Evolutionary conservation across 73 alveolate species (phyloP), one percentile per base, ranked within the genome.

Genomic region (Paramecium caudatum): DNA sequence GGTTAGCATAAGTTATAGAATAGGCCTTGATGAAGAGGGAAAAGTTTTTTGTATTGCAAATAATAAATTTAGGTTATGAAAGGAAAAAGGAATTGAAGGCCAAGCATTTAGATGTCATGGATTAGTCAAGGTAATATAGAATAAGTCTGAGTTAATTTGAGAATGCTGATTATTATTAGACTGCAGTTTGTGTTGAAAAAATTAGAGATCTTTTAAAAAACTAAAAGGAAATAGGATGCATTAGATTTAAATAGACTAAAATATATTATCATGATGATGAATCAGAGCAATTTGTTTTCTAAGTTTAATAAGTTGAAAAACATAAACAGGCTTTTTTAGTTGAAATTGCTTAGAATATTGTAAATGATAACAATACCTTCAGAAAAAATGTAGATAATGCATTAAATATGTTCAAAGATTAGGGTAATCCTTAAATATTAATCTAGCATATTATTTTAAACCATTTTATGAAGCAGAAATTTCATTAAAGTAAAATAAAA

Each of bases 281-380:
- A 27, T 55, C 46, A 2, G 80, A 55, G 30, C 10, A 43, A 3
- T 55, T 23, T 23, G 80, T 55, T 12, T 55, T 23, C 46, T 3
- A 55, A 55, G 80, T 55, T 55, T 55, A 55, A 55, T 55, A 55
- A 23, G n/a, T 55, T 55, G 80, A 55, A 0, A 55, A 55, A 55
- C 1, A 23, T 55, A 55, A 55, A 55, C 30, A 55, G 17, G 41
- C 80, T 0, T 55, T 55, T 55, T 19, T 55, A 21, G n/a, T 55
- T 4, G 80, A 55, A 2, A 55, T 55, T 55, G 80, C 80, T 27
- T 27, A 55, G n/a, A 43, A 55, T 5, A 55, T 55, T 25, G 30
- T 25, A 3, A 55, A 55, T 55, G n/a, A 9, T 37, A 55, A 55
- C n/a, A 55, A 55, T 55, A 55, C 46, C 30, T 55, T 55, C 5